phyloP scores from a whole-genome alignment of 371 early-diverging fungal genomes.

The Haplosporangium sp. region DNA sequence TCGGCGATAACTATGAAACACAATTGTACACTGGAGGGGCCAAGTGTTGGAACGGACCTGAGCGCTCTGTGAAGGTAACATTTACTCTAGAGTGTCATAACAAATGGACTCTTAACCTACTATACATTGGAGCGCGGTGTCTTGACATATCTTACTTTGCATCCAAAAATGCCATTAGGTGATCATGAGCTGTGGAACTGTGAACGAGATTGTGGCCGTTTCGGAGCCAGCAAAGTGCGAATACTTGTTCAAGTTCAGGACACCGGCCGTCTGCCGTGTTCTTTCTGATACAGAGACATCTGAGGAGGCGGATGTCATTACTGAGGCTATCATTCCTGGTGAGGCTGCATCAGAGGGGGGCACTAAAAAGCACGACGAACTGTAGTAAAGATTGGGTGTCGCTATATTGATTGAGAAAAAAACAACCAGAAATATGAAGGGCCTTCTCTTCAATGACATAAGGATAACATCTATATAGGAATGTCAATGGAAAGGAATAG shows the following conservation, averaged over 20 bases:
- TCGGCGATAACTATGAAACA: slow-evolving; percentile 59
- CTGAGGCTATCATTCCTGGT: slow-evolving; percentile 17
- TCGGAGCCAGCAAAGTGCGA: slow-evolving; percentile 94
- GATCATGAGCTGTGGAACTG: slow-evolving; percentile 74
- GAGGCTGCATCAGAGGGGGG: neutral
- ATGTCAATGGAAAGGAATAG: neutral
- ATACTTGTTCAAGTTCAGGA: slow-evolving; percentile 76
- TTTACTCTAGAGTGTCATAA: neutral
- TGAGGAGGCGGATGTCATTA: slow-evolving; percentile 1
- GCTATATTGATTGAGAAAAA: neutral
- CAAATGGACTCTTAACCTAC: too few species aligned
- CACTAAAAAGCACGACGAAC: slow-evolving; percentile 31
- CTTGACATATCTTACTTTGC: neutral
- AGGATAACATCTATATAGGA: neutral
- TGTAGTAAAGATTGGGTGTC: slow-evolving; percentile 3
- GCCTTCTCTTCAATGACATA: neutral
- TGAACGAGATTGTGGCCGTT: slow-evolving; percentile 75
- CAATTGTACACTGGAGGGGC: slow-evolving; percentile 79
- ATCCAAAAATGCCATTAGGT: slow-evolving; percentile 15
- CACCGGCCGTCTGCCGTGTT: slow-evolving; percentile 81
- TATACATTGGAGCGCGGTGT: neutral
- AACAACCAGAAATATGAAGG: too few species aligned
- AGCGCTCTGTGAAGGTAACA: slow-evolving; percentile 71
- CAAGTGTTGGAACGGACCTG: slow-evolving; percentile 95
- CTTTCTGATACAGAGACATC: slow-evolving; percentile 2